phyloP scores from a whole-genome alignment of 495 filamentous ascomycete genomes.

The Hypoxylon crocopeplum region DNA sequence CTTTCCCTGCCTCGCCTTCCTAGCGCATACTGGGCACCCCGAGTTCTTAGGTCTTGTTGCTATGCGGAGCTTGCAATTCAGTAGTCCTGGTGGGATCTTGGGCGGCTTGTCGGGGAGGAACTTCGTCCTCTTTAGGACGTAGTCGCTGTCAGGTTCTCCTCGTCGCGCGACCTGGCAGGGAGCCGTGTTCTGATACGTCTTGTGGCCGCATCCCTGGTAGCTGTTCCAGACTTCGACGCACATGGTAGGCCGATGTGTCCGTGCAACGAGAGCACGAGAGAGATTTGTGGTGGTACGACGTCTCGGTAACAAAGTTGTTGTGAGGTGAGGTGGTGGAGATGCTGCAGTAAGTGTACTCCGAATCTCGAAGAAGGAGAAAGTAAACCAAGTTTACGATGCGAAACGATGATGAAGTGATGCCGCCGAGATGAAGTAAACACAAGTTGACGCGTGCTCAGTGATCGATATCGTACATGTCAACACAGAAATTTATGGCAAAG shows the following conservation, averaged over 20 bases:
- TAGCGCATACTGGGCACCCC: conserved; percentile 18
- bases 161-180: conserved; percentile 16
- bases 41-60: conserved; percentile 24
- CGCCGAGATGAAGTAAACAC: background rate
- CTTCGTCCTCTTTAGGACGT: conserved; percentile 17
- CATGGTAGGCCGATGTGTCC: conserved; percentile 18
- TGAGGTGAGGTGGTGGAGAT: too few relatives aligned
- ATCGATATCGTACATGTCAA: too few relatives aligned
- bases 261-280: background rate
- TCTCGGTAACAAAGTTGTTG: background rate
- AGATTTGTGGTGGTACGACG: conserved; percentile 4
- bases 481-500: background rate
- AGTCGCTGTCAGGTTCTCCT: conserved; percentile 8
- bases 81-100: conserved; percentile 16
- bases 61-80: conserved; percentile 13
- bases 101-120: conserved; percentile 24
- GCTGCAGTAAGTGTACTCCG: too few relatives aligned
- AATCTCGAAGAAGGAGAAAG: too few relatives aligned
- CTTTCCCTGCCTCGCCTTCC: background rate
- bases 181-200: conserved; percentile 38
- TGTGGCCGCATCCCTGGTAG: conserved; percentile 32
- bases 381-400: background rate
- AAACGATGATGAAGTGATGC: too few relatives aligned
- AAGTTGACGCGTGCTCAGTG: background rate
- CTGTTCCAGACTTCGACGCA: conserved; percentile 33